Conservation (phyloP, 2,329 filamentous ascomycete genomes). For the Diplodia sapinea region DNA sequence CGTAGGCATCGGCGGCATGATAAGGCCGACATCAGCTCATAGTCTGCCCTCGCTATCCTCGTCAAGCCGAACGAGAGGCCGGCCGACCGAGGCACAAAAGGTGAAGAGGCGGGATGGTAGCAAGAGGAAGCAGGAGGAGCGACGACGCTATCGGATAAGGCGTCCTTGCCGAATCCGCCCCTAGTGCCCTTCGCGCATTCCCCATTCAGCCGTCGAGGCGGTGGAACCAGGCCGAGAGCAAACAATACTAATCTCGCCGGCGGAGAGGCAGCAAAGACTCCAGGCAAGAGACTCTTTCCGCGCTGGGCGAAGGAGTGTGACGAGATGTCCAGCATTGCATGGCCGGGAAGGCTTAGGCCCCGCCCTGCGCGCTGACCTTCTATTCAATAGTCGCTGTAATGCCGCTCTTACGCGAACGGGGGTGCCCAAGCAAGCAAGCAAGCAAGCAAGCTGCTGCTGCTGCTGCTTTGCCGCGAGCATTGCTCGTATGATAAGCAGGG, state of each 20-base stretch:
- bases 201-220: not conserved
- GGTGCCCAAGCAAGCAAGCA: not conserved
- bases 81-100: constrained; percentile 9
- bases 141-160: constrained; percentile 10
- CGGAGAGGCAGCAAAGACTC: too few relatives aligned
- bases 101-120: too few relatives aligned
- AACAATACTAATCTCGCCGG: not conserved
- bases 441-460: not conserved
- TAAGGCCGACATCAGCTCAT: constrained; percentile 1
- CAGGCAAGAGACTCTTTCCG: not conserved
- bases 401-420: constrained; percentile 5
- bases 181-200: not conserved
- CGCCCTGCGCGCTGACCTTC: constrained; percentile 1
- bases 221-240: not conserved
- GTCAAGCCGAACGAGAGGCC: constrained; percentile 17
- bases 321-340: constrained; percentile 25
- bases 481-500: not conserved
- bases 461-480: not conserved
- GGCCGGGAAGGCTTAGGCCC: constrained; percentile 11
- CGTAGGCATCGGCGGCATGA: not conserved
- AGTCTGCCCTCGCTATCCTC: not conserved
- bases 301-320: constrained; percentile 24
- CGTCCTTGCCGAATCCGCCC: constrained; percentile 1
- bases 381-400: constrained; percentile 7
- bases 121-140: not conserved